Base-by-base conservation (phyloP, 352 stramenopile species). In the Pythium insidiosum region DNA sequence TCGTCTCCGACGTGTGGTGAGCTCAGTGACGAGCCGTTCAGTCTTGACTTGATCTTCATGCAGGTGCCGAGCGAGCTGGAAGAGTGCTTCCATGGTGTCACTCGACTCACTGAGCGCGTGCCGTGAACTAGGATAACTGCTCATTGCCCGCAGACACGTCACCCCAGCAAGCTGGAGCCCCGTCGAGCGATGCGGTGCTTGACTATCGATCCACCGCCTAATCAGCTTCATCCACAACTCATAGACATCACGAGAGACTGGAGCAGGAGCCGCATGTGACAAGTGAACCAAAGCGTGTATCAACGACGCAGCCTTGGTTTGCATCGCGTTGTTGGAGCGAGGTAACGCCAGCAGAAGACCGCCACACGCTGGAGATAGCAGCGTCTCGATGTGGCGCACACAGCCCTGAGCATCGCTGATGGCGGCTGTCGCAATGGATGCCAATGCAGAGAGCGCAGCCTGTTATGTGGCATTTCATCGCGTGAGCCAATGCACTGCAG, bases 191-290 rank as follows among this genome's bases (percentile, higher is more conserved):
- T n/a, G n/a, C n/a, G n/a, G n/a, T n/a, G n/a, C n/a, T n/a, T n/a
- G n/a, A n/a, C n/a, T n/a, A n/a, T n/a, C n/a, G n/a, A 57, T 49
- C 72, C 77, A 85, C 20, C 56, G 61, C 1, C 50, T 50, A 38
- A 89, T 63, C 35, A 75, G 65, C 33, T 81, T 59, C 65, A 87
- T 73, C 73, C 73, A 89, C 9, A 68, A 48, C 35, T 79, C 65
- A 40, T 84, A 83, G 2, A 68, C 66, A 4, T 71, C 59, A 25
- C 37, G 58, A 24, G 63, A 43, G 5, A 57, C 38, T 19, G 67
- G 63, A 5, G 60, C 26, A 0, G 63, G 51, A 0, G 62, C 53
- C 13, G 68, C 62, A 20, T 69, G 53, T 23, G 63, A 62, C 7
- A 79, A 19, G 42, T 80, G 61, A 6, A 85, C 56, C 26, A 84